Evolutionary conservation across 331 rosid genomes (phyloP).

Genomic region (Arachis monticola): DNA sequence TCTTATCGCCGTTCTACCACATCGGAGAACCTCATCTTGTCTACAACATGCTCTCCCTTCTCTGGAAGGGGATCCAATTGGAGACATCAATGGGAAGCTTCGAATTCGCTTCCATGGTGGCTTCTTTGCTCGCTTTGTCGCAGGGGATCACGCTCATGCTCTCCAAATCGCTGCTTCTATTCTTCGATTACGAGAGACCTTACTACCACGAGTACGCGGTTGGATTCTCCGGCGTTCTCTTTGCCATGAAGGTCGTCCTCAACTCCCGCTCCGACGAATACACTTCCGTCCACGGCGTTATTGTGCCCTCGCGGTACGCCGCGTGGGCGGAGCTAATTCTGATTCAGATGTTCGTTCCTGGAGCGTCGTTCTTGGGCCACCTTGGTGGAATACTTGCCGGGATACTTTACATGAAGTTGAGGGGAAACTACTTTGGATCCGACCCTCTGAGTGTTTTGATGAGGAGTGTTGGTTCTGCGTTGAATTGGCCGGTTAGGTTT

Average conservation of each 20-base stretch:
- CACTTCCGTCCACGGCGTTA: slow-evolving; percentile 58
- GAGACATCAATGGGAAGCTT: slow-evolving; percentile 74
- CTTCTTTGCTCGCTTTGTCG: slow-evolving; percentile 67
- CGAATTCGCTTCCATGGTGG: slow-evolving; percentile 72
- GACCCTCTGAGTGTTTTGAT: slow-evolving; percentile 50
- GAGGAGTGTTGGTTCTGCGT: slow-evolving; percentile 47
- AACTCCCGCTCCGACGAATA: slow-evolving; percentile 53
- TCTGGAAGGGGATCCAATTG: slow-evolving; percentile 88
- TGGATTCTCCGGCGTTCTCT: slow-evolving; percentile 90
- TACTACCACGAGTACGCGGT: slow-evolving; percentile 71
- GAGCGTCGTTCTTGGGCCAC: slow-evolving; percentile 85
- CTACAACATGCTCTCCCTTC: slow-evolving; percentile 88
- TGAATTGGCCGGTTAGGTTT: slow-evolving; percentile 62
- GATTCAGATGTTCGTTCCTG: slow-evolving; percentile 76
- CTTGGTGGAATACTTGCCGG: slow-evolving; percentile 91
- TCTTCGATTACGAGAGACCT: slow-evolving; percentile 64
- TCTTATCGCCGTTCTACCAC: slow-evolving; percentile 86
- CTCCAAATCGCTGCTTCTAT: slow-evolving; percentile 66
- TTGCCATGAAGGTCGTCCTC: slow-evolving; percentile 94
- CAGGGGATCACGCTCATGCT: slow-evolving; percentile 76
- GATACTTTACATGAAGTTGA: slow-evolving; percentile 61
- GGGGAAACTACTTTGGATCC: slow-evolving; percentile 53
- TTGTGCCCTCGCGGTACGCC: slow-evolving; percentile 70
- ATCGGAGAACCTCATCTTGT: slow-evolving; percentile 77
- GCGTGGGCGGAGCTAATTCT: slow-evolving; percentile 86